Conservation (phyloP, 257 asterid species). For the Solanum virginianum region DNA sequence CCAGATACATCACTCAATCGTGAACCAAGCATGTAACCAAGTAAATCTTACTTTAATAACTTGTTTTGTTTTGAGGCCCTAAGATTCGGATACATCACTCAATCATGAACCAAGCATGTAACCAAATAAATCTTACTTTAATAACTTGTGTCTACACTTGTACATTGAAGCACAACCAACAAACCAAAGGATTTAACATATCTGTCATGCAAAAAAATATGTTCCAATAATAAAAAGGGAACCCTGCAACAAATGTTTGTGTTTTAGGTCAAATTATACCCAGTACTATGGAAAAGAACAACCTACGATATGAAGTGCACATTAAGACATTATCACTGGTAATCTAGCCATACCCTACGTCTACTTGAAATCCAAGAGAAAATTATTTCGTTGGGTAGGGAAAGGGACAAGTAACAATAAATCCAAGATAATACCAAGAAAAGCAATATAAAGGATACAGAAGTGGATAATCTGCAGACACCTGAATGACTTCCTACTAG, state of each 20-base stretch:
- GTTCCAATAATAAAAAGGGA: neutral
- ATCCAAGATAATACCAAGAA: neutral
- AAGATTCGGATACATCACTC: too few species aligned
- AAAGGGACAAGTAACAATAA: neutral
- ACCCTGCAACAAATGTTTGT: neutral
- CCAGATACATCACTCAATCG: neutral
- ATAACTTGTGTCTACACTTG: neutral
- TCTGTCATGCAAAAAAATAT: neutral
- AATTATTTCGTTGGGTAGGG: neutral
- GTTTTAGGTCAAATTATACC: neutral
- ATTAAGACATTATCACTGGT: neutral
- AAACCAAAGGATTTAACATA: neutral
- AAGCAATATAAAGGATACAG: slow-evolving; percentile 53
- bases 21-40: neutral
- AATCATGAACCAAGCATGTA: too few species aligned
- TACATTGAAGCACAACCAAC: neutral
- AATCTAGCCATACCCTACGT: neutral
- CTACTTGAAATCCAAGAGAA: neutral
- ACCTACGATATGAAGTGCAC: neutral
- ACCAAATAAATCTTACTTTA: too few species aligned
- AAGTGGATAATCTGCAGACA: slow-evolving; percentile 36
- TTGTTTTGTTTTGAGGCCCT: too few species aligned
- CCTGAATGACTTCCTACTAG: slow-evolving; percentile 36
- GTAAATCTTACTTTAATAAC: too few species aligned
- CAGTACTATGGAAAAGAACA: neutral